Evolutionary conservation across 768 basidiomycete species (phyloP).

Genomic region (Suillus sp.): DNA sequence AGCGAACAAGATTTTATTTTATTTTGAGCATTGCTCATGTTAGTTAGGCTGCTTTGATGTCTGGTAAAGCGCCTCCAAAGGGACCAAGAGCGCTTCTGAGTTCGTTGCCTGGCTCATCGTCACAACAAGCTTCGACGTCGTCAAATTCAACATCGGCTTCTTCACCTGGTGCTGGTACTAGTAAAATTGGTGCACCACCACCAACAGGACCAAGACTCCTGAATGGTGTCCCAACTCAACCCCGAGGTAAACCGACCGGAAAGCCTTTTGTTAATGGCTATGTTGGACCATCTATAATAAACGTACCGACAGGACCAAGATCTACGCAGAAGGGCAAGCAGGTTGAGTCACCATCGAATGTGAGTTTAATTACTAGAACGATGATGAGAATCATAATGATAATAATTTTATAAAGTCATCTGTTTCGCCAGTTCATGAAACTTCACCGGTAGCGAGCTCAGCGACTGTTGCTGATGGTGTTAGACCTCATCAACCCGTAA

Average conservation of each 20-base stretch:
- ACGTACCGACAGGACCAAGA: conserved; percentile 36
- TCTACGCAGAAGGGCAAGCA: conserved; percentile 45
- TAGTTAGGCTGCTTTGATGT: conserved; percentile 47
- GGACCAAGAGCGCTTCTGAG: conserved; percentile 71
- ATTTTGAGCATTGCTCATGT: conserved; percentile 14
- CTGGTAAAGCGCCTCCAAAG: conserved; percentile 75
- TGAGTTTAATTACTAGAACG: not conserved
- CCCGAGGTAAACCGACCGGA: conserved; percentile 29
- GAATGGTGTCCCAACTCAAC: conserved; percentile 37
- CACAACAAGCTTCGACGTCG: conserved; percentile 34
- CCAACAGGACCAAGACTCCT: conserved; percentile 68
- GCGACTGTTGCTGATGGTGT: conserved; percentile 35
- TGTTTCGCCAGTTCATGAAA: conserved; percentile 17
- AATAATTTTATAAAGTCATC: conserved; percentile 20
- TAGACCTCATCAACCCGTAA: conserved; percentile 34
- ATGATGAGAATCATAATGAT: conserved; percentile 10
- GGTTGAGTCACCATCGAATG: conserved; percentile 28
- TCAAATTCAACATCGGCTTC: conserved; percentile 36
- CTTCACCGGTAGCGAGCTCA: conserved; percentile 17
- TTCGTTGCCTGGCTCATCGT: conserved; percentile 35
- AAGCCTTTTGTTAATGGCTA: conserved; percentile 51
- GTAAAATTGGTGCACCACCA: conserved; percentile 54
- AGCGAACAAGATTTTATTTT: conserved; percentile 5
- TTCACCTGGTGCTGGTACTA: conserved; percentile 30
- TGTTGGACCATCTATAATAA: conserved; percentile 24